Evolutionary conservation across 2,329 filamentous ascomycete species (phyloP).

Genomic region (Camillea tinctor): DNA sequence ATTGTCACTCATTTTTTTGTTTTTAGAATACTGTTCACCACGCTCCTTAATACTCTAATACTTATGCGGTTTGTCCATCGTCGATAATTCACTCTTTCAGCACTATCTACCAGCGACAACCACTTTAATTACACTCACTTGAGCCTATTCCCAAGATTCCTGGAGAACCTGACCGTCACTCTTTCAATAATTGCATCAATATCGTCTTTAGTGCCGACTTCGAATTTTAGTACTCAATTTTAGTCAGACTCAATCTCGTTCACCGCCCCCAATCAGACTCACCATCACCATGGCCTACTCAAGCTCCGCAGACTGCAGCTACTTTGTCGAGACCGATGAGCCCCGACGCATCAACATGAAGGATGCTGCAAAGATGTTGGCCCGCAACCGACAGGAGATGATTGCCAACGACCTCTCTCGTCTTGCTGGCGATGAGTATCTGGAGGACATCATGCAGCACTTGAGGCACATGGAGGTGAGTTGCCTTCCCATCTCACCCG

Average conservation of each 20-base stretch:
- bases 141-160: constrained; percentile 45
- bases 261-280: constrained; percentile 22
- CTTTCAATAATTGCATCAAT: constrained; percentile 35
- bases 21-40: constrained; percentile 45
- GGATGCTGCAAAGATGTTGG: constrained; percentile 75
- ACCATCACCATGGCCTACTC: constrained; percentile 50
- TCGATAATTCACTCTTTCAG: constrained; percentile 45
- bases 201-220: constrained; percentile 24
- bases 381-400: constrained; percentile 80
- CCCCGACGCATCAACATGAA: constrained; percentile 62
- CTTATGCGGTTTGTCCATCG: constrained; percentile 46
- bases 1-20: constrained; percentile 55
- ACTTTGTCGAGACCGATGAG: constrained; percentile 58
- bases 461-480: constrained; percentile 91
- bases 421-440: constrained; percentile 82
- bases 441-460: constrained; percentile 90
- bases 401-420: constrained; percentile 87
- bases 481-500: constrained; percentile 14
- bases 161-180: constrained; percentile 52
- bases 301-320: constrained; percentile 44
- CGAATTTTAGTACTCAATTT: constrained; percentile 25
- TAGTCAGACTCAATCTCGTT: constrained; percentile 32
- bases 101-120: constrained; percentile 30
- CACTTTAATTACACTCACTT: constrained; percentile 36
- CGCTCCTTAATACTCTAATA: constrained; percentile 61